Evolutionary conservation across 805 yeast species (phyloP).

Genomic region (Debaryomyces hansenii): DNA sequence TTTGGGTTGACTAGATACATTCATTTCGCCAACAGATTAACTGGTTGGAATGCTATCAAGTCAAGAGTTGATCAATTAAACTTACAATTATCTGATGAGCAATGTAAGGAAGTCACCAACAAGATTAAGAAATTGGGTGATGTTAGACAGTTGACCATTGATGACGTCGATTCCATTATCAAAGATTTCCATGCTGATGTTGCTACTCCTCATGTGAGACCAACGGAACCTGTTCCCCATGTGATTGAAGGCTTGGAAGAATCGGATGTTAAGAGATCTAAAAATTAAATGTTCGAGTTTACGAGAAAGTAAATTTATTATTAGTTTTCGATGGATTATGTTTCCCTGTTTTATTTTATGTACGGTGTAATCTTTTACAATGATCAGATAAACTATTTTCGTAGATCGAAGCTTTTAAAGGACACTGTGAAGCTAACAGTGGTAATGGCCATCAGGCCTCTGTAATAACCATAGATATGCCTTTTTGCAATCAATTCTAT

Average conservation of each 20-base stretch:
- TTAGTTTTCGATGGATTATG: neutral
- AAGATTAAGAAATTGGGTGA: conserved; percentile 95
- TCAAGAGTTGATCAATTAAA: conserved; percentile 97
- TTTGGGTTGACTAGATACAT: conserved; percentile 95
- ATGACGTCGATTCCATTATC: conserved; percentile 96
- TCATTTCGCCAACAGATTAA: conserved; percentile 95
- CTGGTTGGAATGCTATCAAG: conserved; percentile 99
- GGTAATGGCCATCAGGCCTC: no score
- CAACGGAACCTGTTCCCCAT: conserved; percentile 8
- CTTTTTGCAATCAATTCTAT: no score
- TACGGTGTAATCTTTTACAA: neutral
- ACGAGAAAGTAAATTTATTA: neutral
- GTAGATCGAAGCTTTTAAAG: neutral
- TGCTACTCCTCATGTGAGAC: conserved; percentile 45
- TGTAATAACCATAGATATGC: no score
- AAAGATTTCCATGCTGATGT: conserved; percentile 86
- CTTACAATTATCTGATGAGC: conserved; percentile 84
- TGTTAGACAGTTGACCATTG: conserved; percentile 89
- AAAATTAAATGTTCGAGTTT: neutral
- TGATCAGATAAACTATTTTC: neutral
- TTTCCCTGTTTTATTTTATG: neutral
- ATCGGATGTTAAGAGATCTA: conserved; percentile 10
- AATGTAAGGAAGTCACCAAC: conserved; percentile 90
- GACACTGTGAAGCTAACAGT: no score
- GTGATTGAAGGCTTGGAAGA: conserved; percentile 10